Base-by-base conservation (phyloP, 2,329 filamentous ascomycete species). In the Stachybotrys echinatus region DNA sequence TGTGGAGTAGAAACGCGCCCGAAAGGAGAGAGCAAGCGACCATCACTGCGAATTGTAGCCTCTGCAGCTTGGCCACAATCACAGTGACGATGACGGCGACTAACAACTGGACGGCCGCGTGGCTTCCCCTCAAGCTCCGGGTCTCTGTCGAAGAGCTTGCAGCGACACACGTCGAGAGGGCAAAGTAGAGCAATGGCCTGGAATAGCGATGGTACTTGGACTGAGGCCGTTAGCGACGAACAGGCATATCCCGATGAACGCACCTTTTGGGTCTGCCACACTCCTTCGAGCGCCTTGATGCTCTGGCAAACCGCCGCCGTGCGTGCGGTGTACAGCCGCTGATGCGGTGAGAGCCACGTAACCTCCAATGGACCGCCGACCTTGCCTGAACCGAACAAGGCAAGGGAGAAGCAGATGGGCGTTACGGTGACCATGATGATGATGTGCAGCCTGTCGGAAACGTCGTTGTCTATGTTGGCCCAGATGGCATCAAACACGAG, bases 301-400 rank as follows among this genome's bases (percentile, higher is more conserved):
- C 27, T 14, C 27, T 34, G 27, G 27, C 27, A 34, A 14, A 34
- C 27, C 10, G 27, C 27, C 10, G 27, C 27, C 3, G 10, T 34
- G 10, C 14, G 10, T 8, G 14, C 27, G 14, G 27, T 34, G 27
- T 34, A 34, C 27, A 34, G 27, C 27, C 14, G 10, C 27, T 34
- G 27, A 10, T 8, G 27, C 27, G 27, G 10, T 14, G 27, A 34
- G 21, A 51, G 47, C 50, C 50, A 51, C 3, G 47, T 12, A n/a
- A 51, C 47, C 20, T 51, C 50, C 18, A 40, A 12, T 10, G 50
- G 50, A 21, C 42, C 31, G 18, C 46, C 47, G 18, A 51, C n/a
- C 2, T 46, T 18, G 10, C 6, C 42, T 1, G 42, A 38, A 14
- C 31, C 31, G 12, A 48, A n/a, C 10, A 39, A n/a, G 22, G 18